Conservation (phyloP, 2,329 filamentous ascomycete genomes). For the Microdochium nivale region DNA sequence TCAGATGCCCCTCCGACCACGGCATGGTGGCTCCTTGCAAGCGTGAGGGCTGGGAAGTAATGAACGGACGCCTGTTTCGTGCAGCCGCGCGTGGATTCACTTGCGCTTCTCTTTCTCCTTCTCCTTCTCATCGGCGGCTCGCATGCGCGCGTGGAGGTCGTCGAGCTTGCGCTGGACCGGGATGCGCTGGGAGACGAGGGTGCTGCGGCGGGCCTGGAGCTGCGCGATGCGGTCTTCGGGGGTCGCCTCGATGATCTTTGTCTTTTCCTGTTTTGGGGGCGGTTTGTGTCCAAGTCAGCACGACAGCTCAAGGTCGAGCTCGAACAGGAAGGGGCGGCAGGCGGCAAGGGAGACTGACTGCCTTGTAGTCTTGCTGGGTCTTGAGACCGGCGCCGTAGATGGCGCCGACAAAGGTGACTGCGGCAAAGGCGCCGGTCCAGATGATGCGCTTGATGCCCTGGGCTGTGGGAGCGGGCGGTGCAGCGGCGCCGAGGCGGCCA, state of each 20-base stretch:
- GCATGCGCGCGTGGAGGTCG: conserved; percentile 27
- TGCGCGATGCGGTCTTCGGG: conserved; percentile 34
- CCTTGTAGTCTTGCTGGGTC: conserved; percentile 34
- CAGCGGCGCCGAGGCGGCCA: not conserved
- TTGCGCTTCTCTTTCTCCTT: not conserved
- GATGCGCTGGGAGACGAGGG: conserved; percentile 27
- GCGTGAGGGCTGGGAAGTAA: too few relatives aligned
- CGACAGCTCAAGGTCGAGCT: too few relatives aligned
- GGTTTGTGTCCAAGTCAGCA: too few relatives aligned
- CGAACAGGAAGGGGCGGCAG: not conserved
- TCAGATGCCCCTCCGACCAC: too few relatives aligned
- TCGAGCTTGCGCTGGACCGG: conserved; percentile 33
- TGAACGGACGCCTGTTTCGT: too few relatives aligned
- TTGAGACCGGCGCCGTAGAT: conserved; percentile 42
- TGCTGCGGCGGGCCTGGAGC: conserved; percentile 31
- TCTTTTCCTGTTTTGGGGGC: conserved; percentile 15
- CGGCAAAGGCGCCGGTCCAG: conserved; percentile 34
- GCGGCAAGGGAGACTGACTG: conserved; percentile 21
- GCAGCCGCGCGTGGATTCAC: too few relatives aligned
- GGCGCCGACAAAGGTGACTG: conserved; percentile 35
- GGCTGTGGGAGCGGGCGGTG: conserved; percentile 1
- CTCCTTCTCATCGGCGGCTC: conserved; percentile 21
- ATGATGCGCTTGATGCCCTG: conserved; percentile 12
- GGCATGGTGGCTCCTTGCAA: too few relatives aligned
- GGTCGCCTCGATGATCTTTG: conserved; percentile 27